Evolutionary conservation across 1,139 yeast species (phyloP).

Genomic region (Pichia sp.): DNA sequence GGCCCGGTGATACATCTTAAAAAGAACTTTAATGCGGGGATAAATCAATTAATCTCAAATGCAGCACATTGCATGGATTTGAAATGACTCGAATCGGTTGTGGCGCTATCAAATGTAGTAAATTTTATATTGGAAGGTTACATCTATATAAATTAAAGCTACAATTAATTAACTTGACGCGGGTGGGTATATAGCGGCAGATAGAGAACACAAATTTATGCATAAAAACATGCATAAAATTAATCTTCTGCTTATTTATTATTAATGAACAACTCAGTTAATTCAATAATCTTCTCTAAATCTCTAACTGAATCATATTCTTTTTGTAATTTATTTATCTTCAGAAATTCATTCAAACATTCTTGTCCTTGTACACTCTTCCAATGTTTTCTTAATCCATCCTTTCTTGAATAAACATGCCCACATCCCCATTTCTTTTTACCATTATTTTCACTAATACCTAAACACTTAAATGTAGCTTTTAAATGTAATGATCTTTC

Average conservation of each 20-base stretch:
- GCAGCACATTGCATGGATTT: too few relatives aligned
- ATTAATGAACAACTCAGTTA: constrained; percentile 2
- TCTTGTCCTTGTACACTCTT: constrained; percentile 10
- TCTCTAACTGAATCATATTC: constrained; percentile 1
- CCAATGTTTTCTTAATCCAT: constrained; percentile 17
- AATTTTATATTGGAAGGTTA: too few relatives aligned
- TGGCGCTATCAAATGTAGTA: too few relatives aligned
- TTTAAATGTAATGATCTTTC: constrained; percentile 91
- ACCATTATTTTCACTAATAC: constrained; percentile 35
- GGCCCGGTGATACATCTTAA: too few relatives aligned
- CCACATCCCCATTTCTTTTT: constrained; percentile 16
- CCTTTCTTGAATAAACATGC: constrained; percentile 14
- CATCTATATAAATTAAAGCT: too few relatives aligned
- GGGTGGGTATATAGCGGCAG: too few relatives aligned
- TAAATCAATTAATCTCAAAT: too few relatives aligned
- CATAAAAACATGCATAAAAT: background rate
- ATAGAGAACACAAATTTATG: too few relatives aligned
- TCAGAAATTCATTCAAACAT: constrained; percentile 8
- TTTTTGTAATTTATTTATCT: background rate
- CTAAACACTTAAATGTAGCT: constrained; percentile 79
- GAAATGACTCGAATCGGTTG: too few relatives aligned
- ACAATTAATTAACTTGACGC: too few relatives aligned
- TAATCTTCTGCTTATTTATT: too few relatives aligned
- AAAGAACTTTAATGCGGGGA: too few relatives aligned
- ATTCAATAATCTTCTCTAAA: constrained; percentile 9